These are phyloP conservation scores for Clarireedia homoeocarpa DNA, from an alignment of 2,329 filamentous ascomycete species.

Conservation along the genomic window DNA sequence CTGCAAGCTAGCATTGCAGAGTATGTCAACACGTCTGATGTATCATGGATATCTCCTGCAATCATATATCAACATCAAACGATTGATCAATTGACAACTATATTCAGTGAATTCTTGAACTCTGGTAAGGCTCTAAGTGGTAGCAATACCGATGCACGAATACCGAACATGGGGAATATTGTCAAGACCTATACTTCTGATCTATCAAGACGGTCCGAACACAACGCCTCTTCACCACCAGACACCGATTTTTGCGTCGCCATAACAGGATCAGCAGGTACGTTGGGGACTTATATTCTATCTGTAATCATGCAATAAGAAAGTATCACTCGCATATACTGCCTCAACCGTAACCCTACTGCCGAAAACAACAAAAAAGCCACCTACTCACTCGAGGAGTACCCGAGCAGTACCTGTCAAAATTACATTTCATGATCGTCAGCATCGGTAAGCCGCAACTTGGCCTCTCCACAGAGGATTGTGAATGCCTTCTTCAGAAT, in stretches of 20 bases:
- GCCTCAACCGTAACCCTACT: slow-evolving; percentile 36
- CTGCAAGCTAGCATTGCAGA: background rate
- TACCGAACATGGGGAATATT: slow-evolving; percentile 1
- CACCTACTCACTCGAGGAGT: background rate
- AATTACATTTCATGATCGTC: background rate
- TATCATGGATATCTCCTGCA: background rate
- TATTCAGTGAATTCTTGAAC: background rate
- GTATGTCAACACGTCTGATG: background rate
- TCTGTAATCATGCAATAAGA: slow-evolving; percentile 29
- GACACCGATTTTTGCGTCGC: slow-evolving; percentile 20
- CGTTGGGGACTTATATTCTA: slow-evolving; percentile 41
- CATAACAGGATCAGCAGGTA: slow-evolving; percentile 42
- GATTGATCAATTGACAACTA: background rate
- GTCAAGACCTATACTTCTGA: slow-evolving; percentile 6
- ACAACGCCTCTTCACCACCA: background rate
- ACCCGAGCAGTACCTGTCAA: background rate
- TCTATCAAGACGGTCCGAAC: background rate
- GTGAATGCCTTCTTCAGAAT: background rate
- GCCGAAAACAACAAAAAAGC: background rate
- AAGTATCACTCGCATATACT: slow-evolving; percentile 36
- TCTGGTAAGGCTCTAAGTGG: background rate
- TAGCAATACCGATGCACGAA: background rate
- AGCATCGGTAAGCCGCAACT: background rate
- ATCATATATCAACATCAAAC: background rate
- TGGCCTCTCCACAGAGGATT: background rate